Base-by-base conservation (phyloP, 208 protist genomes). In the Vickermania ingenoplastis region DNA sequence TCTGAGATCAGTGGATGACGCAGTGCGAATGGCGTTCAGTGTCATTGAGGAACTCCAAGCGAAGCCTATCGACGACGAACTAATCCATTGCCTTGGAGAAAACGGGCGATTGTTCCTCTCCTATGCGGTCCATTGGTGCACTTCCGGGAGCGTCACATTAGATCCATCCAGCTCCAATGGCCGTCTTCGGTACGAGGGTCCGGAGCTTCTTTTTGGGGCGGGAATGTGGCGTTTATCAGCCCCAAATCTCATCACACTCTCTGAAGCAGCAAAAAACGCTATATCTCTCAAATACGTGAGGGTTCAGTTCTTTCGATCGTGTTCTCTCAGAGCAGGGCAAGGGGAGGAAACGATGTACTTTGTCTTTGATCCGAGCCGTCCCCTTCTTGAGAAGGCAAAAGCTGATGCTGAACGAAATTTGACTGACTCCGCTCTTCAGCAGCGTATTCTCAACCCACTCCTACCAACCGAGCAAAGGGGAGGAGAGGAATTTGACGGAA, bases 101-200 rank as follows among this genome's bases (percentile, higher is more conserved):
- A 50, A 49, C 31, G 26, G 21, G 3, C 56, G 13, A 30, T 27
- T 89, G 3, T 49, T 79, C 57, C 17, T 93, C 48, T 68, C 73
- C 17, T 86, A 75, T 56, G 73, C 82, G n/a, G 73, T 90, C 25
- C 79, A 93, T 73, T 93, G 83, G 81, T 93, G 86, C 60, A 78
- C 54, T 25, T 73, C 89, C 57, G 86, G 77, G 2, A 75, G 52
- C 23, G 80, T 93, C 21, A 65, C 59, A 13, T 26, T 65, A 14
- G 78, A 87, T 17, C 63, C 64, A 21, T 63, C 54, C 3, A 66
- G 41, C 41, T 58, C 70, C 50, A 48, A 13, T n/a, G 68, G 63
- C 61, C 14, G 7, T 7, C 36, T 45, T 45, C 77, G 68, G 56
- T 92, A 89, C 53, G 80, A 80, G 29, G 85, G 85, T 22, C 68